These are phyloP conservation scores for Guillardia theta DNA, from an alignment of 78 protist species.

Conservation along the genomic window DNA sequence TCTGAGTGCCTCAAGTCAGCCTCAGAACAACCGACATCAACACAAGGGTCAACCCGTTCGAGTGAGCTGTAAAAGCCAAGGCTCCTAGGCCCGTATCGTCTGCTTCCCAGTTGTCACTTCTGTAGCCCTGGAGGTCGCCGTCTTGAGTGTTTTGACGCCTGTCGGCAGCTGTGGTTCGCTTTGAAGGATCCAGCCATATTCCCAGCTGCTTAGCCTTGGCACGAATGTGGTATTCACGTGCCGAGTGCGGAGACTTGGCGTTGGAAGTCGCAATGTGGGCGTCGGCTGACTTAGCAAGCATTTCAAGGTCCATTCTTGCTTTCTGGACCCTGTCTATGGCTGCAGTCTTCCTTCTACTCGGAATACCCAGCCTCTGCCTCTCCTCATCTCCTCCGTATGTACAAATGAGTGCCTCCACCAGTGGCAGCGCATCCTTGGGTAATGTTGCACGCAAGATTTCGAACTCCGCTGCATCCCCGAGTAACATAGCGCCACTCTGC, in stretches of 20 bases:
- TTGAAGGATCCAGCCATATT: background rate
- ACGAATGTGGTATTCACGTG: slow-evolving; percentile 3
- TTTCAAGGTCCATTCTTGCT: background rate
- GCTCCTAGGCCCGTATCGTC: background rate
- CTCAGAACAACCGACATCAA: too few relatives aligned
- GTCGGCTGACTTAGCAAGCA: background rate
- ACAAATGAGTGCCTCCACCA: background rate
- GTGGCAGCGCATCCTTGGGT: background rate
- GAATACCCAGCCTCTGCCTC: background rate
- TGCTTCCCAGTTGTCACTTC: background rate
- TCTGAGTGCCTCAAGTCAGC: too few relatives aligned
- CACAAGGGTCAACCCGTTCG: too few relatives aligned
- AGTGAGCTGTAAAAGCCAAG: background rate
- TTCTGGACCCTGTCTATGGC: background rate
- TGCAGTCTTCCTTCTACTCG: background rate
- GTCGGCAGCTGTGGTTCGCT: slow-evolving; percentile 1
- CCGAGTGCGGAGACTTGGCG: background rate
- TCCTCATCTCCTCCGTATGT: background rate
- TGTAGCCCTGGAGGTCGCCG: background rate
- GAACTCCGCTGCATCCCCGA: background rate
- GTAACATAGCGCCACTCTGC: background rate
- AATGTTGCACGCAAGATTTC: background rate
- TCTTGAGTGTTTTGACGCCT: background rate
- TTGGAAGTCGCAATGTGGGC: background rate
- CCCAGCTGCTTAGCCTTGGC: slow-evolving; percentile 13